Conservation (phyloP, 768 basidiomycete species). For the Tremella fuciformis region DNA sequence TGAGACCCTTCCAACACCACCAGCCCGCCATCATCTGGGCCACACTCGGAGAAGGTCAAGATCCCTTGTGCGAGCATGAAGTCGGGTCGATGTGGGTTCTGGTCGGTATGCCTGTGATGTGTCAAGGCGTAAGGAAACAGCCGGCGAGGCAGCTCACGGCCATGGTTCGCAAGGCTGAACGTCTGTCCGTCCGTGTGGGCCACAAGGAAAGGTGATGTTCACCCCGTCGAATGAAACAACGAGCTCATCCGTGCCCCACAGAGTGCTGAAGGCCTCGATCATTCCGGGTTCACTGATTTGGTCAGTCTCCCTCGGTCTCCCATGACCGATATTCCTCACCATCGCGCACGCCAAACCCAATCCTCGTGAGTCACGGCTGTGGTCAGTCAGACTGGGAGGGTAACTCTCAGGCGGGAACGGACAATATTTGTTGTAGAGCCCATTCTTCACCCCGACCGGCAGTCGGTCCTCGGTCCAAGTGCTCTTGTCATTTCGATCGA, state of each 20-base stretch:
- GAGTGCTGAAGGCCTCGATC: constrained; percentile 34
- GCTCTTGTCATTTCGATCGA: constrained; percentile 32
- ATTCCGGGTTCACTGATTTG: constrained; percentile 33
- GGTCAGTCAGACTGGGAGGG: constrained; percentile 11
- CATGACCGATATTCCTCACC: background rate
- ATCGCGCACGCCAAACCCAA: constrained; percentile 17
- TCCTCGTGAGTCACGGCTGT: constrained; percentile 22
- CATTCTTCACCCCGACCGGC: constrained; percentile 15
- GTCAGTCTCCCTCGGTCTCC: background rate
- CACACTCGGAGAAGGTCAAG: constrained; percentile 24
- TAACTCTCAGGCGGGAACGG: background rate
- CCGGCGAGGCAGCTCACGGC: constrained; percentile 10
- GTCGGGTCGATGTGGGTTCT: constrained; percentile 26
- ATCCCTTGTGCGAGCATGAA: constrained; percentile 38
- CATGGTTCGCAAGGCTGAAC: constrained; percentile 15
- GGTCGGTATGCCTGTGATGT: constrained; percentile 24
- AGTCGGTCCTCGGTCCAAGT: constrained; percentile 22
- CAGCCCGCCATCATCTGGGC: constrained; percentile 43
- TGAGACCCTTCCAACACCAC: constrained; percentile 35
- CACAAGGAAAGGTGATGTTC: constrained; percentile 28
- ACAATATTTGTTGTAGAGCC: constrained; percentile 37
- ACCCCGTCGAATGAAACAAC: constrained; percentile 37
- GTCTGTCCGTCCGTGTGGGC: constrained; percentile 27
- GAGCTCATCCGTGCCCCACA: constrained; percentile 45
- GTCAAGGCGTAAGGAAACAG: background rate